Conservation (phyloP, 495 filamentous ascomycete genomes). For the Penicillium malachiteum region DNA sequence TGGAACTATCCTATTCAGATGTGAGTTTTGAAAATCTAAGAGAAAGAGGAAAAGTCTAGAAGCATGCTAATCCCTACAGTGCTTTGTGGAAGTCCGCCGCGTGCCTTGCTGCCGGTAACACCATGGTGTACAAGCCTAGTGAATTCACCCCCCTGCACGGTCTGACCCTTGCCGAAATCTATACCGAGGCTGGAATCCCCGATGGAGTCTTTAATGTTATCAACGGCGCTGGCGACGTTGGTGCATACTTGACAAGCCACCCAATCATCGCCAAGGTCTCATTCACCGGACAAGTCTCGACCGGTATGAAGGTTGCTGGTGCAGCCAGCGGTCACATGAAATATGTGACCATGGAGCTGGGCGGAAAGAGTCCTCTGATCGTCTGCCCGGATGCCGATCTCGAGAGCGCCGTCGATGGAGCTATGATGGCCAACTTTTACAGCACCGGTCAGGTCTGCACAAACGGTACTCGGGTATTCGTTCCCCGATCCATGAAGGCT, state of each 20-base stretch:
- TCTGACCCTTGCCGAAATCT: constrained; percentile 66
- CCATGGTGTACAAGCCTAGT: constrained; percentile 84
- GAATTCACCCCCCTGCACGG: constrained; percentile 77
- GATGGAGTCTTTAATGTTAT: constrained; percentile 80
- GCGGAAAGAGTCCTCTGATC: constrained; percentile 74
- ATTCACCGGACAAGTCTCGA: constrained; percentile 80
- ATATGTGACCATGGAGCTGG: constrained; percentile 82
- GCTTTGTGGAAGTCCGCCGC: constrained; percentile 84
- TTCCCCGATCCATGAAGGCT: constrained; percentile 59
- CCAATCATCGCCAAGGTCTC: constrained; percentile 73
- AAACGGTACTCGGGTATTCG: constrained; percentile 78
- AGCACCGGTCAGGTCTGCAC: constrained; percentile 83
- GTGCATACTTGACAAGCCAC: constrained; percentile 66
- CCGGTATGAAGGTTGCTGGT: constrained; percentile 71
- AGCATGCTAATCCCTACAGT: constrained; percentile 24
- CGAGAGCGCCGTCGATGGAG: constrained; percentile 72
- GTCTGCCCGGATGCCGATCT: constrained; percentile 70
- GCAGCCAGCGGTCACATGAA: constrained; percentile 74
- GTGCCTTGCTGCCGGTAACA: constrained; percentile 79
- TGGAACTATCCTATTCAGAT: constrained; percentile 91
- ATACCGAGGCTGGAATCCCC: constrained; percentile 70
- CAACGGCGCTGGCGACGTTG: constrained; percentile 70
- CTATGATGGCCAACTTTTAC: constrained; percentile 89
- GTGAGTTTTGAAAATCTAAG: constrained; percentile 26
- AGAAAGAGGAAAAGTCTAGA: background rate